Evolutionary conservation across 2,329 filamentous ascomycete genomes (phyloP).

Genomic region (Aureobasidium sp.): DNA sequence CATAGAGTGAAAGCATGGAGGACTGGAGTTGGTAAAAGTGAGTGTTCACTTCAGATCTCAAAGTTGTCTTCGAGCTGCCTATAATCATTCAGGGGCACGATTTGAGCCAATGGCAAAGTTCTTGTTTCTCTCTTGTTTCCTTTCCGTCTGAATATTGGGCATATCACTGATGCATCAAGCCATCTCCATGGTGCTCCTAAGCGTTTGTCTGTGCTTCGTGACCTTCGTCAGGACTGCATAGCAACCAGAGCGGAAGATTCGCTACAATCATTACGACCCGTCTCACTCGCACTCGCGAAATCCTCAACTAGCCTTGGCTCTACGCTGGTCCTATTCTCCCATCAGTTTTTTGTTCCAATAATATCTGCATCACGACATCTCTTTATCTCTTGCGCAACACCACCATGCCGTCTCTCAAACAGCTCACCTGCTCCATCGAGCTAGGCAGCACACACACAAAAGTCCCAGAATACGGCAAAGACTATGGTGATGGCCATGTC

Average conservation of each 20-base stretch:
- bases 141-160: not conserved
- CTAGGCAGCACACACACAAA: constrained; percentile 33
- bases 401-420: constrained; percentile 45
- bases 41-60: not conserved
- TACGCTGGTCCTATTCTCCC: not conserved
- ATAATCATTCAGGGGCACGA: not conserved
- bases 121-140: not conserved
- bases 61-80: not conserved
- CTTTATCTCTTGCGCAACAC: not conserved
- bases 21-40: not conserved
- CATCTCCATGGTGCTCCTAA: not conserved
- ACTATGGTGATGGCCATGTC: constrained; percentile 44
- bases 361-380: too few relatives aligned
- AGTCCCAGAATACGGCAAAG: constrained; percentile 41
- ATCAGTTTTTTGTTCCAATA: not conserved
- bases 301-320: not conserved
- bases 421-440: constrained; percentile 44
- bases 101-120: not conserved
- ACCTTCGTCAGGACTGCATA: not conserved
- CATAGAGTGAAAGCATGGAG: too few relatives aligned
- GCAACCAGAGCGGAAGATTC: not conserved
- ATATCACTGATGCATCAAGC: not conserved
- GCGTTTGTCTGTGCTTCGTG: not conserved
- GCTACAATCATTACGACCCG: not conserved
- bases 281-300: not conserved